Base-by-base conservation (phyloP, 441 rosid genomes). In the Pelargonium fulgidum region DNA sequence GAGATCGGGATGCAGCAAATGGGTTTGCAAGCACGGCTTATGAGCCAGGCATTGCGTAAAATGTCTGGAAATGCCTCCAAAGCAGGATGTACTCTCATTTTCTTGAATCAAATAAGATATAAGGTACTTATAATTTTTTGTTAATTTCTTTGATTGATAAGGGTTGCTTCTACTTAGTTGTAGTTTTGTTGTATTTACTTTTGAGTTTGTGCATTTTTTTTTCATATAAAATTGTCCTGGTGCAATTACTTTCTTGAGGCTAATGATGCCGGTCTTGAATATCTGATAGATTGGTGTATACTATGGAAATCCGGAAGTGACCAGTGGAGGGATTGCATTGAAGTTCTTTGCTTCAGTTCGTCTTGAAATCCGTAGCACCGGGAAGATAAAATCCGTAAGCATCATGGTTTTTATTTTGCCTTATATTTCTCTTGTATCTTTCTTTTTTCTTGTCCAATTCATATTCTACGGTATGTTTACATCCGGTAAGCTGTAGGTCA, bases 1-100 rank as follows among this genome's bases (percentile, higher is more conserved):
- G 98, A 93, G 84, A 93, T 93, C 56, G 98, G 98, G 76, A 93
- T 91, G 98, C 98, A 91, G 83, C 97, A 93, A 83, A 93, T 93
- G 83, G 98, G 98, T 3, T 77, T 91, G 83, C 98, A 93, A 83
- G 98, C 98, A 52, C 94, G 98, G 36, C 93, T 91, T 41, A 93
- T 93, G 97, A 93, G 98, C 81, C 98, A 93, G 84, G 98, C 98
- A 73, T 78, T 93, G 80, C 97, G 96, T 72, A 93, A 91, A 84
- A 93, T 93, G 98, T 91, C 98, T 42, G 98, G 98, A 82, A 93
- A 93, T 76, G 97, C 97, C 68, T 93, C 98, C 22, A 93, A 93
- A 86, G 98, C 98, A 82, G 90, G 97, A 45, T 93, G 97, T 68
- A 93, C 97, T 12, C 89, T 93, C 65, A 87, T 93, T 72, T 93